Evolutionary conservation across 2,329 filamentous ascomycete genomes (phyloP).

Genomic region (Phialemoniopsis sp.): DNA sequence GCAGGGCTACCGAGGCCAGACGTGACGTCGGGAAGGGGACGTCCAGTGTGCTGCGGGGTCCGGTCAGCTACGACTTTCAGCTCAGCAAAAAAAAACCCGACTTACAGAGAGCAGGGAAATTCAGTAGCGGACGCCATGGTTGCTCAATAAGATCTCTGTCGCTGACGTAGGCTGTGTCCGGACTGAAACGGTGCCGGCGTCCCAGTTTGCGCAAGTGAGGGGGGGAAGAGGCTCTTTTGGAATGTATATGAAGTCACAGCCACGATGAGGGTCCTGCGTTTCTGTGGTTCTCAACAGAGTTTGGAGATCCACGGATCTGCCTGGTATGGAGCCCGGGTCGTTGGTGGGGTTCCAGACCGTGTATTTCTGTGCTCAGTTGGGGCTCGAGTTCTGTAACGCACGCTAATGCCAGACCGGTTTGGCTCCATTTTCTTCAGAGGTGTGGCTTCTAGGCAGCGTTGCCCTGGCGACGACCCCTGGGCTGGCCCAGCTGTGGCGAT

Average conservation of each 20-base stretch:
- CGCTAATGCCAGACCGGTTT: too few relatives aligned
- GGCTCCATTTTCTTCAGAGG: too few relatives aligned
- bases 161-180: background rate
- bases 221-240: too few relatives aligned
- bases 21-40: slow-evolving; percentile 79
- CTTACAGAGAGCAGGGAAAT: slow-evolving; percentile 63
- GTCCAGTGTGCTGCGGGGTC: slow-evolving; percentile 59
- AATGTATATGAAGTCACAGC: too few relatives aligned
- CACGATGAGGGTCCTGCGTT: background rate
- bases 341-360: too few relatives aligned
- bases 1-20: slow-evolving; percentile 71
- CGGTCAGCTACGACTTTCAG: too few relatives aligned
- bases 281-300: background rate
- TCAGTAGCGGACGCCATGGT: slow-evolving; percentile 36
- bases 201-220: too few relatives aligned
- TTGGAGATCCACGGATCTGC: background rate
- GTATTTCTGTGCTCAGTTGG: too few relatives aligned
- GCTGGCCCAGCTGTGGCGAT: slow-evolving; percentile 4
- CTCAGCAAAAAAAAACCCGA: too few relatives aligned
- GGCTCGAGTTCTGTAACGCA: too few relatives aligned
- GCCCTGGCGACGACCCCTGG: slow-evolving; percentile 8
- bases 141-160: slow-evolving; percentile 6
- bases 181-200: background rate
- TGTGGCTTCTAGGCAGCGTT: slow-evolving; percentile 4
- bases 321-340: too few relatives aligned